Conservation (phyloP, 148 eudicot species). For the Diospyros lotus region DNA sequence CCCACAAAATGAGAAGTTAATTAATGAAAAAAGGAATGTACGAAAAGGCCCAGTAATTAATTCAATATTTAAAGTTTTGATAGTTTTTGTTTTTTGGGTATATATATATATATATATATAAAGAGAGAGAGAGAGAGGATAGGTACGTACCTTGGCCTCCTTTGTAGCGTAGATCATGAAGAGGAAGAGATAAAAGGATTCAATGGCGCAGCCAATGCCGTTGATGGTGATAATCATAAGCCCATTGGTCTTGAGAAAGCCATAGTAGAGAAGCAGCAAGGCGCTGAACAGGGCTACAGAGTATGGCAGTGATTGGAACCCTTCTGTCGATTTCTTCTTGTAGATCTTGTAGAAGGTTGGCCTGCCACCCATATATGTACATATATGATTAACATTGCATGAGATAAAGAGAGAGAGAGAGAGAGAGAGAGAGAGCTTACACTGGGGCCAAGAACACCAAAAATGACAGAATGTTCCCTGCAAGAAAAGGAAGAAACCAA, state of each 20-base stretch:
- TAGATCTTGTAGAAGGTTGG: slow-evolving; percentile 68
- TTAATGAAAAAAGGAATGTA: not conserved
- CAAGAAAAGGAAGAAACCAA: not conserved
- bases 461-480: not conserved
- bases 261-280: slow-evolving; percentile 68
- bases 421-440: not conserved
- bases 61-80: too few species aligned
- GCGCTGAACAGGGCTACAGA: slow-evolving; percentile 73
- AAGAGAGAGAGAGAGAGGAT: not conserved
- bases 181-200: slow-evolving; percentile 38
- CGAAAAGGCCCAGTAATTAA: too few species aligned
- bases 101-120: too few species aligned
- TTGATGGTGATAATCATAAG: slow-evolving; percentile 59
- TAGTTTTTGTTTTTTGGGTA: too few species aligned
- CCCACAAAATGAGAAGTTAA: not conserved
- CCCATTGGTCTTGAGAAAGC: slow-evolving; percentile 43
- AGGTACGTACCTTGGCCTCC: slow-evolving; percentile 43
- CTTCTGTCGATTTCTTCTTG: slow-evolving; percentile 78
- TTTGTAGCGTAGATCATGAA: slow-evolving; percentile 63
- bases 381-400: slow-evolving; percentile 24
- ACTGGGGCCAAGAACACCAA: too few species aligned
- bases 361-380: slow-evolving; percentile 21
- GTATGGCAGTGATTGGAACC: slow-evolving; percentile 73
- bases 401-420: not conserved
- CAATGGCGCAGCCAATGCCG: slow-evolving; percentile 45